A percentile compares a stretch with the other conserved stretches of the same genome.
These are phyloP conservation scores for Cyberlindnera bimundalis DNA, from an alignment of 805 yeast genomes.

Conservation along the genomic window DNA sequence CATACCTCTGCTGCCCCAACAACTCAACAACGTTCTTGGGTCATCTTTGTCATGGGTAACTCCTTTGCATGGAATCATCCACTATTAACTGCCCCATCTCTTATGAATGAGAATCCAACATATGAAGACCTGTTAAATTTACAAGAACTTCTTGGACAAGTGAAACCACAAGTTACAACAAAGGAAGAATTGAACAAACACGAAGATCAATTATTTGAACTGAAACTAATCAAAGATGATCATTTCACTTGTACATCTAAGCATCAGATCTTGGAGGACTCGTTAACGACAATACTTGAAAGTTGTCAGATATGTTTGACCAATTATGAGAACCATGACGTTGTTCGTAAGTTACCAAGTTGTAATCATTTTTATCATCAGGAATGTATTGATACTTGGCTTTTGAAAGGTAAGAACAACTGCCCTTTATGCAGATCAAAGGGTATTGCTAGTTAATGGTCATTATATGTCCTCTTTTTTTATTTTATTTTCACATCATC, in stretches of 20 bases:
- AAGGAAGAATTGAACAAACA: constrained; percentile 37
- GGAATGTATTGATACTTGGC: constrained; percentile 58
- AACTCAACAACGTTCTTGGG: constrained; percentile 47
- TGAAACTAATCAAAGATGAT: not conserved
- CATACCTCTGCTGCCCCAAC: not conserved
- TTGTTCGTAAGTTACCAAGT: constrained; percentile 39
- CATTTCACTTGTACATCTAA: not conserved
- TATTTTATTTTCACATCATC: too few species aligned
- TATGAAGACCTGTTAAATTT: constrained; percentile 47
- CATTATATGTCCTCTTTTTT: too few species aligned
- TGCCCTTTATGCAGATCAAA: constrained; percentile 56
- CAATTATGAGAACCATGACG: constrained; percentile 45
- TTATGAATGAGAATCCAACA: constrained; percentile 47
- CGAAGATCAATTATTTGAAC: constrained; percentile 34
- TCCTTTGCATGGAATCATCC: constrained; percentile 48
- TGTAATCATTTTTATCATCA: constrained; percentile 54
- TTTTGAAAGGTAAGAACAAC: constrained; percentile 47
- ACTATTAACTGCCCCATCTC: constrained; percentile 42
- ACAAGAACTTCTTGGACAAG: constrained; percentile 46
- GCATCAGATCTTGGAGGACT: not conserved
- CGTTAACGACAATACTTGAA: constrained; percentile 1
- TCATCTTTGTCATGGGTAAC: constrained; percentile 61
- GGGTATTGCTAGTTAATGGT: constrained; percentile 31
- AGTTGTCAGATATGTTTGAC: constrained; percentile 51
- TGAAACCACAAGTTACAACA: constrained; percentile 41